These are phyloP conservation scores for Xylariaceae sp. DNA, from an alignment of 2,329 filamentous ascomycete genomes.

Conservation along the genomic window DNA sequence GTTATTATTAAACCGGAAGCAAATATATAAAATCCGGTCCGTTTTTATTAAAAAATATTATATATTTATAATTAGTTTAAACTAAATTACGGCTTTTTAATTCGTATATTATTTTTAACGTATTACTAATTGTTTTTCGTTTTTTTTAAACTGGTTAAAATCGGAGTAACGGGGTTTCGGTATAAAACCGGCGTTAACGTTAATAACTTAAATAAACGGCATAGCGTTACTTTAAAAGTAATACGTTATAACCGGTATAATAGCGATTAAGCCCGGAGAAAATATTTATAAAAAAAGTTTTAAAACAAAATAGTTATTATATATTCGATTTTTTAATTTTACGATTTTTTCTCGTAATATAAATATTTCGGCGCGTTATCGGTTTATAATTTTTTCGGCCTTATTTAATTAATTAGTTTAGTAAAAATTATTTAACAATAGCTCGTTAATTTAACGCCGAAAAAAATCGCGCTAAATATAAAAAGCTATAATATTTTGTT, in stretches of 20 bases:
- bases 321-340: not conserved
- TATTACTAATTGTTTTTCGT: too few species aligned
- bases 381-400: not conserved
- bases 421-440: not conserved
- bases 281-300: not conserved
- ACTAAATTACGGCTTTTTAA: not conserved
- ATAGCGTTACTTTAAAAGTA: not conserved
- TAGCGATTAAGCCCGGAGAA: not conserved
- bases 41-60: not conserved
- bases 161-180: too few species aligned
- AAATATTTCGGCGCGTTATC: too few species aligned
- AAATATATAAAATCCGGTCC: too few species aligned
- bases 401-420: too few species aligned
- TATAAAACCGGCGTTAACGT: too few species aligned
- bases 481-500: not conserved
- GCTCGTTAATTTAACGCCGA: not conserved
- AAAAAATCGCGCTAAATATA: too few species aligned
- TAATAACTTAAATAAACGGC: not conserved
- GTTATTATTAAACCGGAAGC: too few species aligned
- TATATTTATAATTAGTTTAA: not conserved
- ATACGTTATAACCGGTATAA: not conserved
- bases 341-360: not conserved
- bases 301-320: not conserved
- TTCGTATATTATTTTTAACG: too few species aligned
- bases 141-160: too few species aligned